phyloP scores from a whole-genome alignment of 2,329 filamentous ascomycete species.

The Cordyceps militaris region DNA sequence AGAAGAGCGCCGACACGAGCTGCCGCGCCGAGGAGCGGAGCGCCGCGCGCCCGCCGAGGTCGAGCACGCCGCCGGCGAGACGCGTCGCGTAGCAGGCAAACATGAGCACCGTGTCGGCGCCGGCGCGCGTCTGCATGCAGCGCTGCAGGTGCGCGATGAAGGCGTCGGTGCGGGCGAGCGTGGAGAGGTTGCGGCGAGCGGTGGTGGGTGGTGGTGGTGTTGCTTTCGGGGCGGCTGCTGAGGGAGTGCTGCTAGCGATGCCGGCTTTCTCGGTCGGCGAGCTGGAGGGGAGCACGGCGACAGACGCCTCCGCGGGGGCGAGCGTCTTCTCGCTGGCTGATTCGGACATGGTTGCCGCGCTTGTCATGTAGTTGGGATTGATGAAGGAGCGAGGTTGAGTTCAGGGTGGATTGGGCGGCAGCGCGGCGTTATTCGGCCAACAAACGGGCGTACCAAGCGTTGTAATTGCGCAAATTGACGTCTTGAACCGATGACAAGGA shows the following conservation, averaged over 20 bases:
- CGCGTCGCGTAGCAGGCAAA: conserved; percentile 62
- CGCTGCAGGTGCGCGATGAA: conserved; percentile 52
- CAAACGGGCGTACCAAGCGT: not conserved
- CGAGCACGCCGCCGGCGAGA: conserved; percentile 44
- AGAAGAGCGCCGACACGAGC: conserved; percentile 45
- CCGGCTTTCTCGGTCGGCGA: conserved; percentile 8
- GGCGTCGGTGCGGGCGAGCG: conserved; percentile 39
- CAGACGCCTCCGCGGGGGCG: not conserved
- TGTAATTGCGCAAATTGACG: not conserved
- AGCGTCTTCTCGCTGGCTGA: not conserved
- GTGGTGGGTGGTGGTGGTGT: not conserved
- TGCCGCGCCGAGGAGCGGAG: conserved; percentile 45
- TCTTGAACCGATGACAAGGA: not conserved
- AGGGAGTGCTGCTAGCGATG: not conserved
- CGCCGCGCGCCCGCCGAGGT: conserved; percentile 47
- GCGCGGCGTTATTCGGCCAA: not conserved
- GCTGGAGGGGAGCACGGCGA: conserved; percentile 15
- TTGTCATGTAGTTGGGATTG: not conserved
- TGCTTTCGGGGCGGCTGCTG: not conserved
- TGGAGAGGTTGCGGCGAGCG: not conserved
- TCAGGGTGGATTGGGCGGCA: not conserved
- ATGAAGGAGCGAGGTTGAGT: not conserved
- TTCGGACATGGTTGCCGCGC: not conserved
- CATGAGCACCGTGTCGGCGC: conserved; percentile 63
- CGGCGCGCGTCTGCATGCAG: conserved; percentile 59